Evolutionary conservation across 257 asterid genomes (phyloP).

Genomic region (Oldenlandia corymbosa): DNA sequence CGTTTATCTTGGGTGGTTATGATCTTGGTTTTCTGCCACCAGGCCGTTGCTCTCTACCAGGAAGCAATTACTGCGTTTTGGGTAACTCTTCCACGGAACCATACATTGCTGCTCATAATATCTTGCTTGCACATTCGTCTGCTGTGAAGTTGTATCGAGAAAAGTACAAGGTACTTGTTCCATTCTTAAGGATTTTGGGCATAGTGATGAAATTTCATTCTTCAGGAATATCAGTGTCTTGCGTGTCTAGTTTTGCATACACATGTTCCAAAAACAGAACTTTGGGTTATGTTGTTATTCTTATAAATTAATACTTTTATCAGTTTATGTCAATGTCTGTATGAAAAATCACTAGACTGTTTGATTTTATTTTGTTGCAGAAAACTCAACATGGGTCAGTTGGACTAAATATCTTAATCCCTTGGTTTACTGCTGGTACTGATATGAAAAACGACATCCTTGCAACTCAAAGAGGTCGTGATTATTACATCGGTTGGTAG

Average conservation of each 20-base stretch:
- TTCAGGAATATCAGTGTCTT: background rate
- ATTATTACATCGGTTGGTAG: constrained; percentile 55
- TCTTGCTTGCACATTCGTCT: constrained; percentile 48
- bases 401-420: constrained; percentile 40
- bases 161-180: constrained; percentile 34
- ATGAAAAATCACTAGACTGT: background rate
- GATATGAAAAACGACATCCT: constrained; percentile 32
- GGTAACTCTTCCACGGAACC: constrained; percentile 49
- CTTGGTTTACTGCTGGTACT: constrained; percentile 33
- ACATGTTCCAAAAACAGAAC: too few relatives aligned
- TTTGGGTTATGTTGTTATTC: too few relatives aligned
- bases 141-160: constrained; percentile 25
- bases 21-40: constrained; percentile 34
- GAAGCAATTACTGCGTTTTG: constrained; percentile 10
- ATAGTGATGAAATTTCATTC: too few relatives aligned
- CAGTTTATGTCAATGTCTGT: too few relatives aligned
- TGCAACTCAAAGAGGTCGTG: constrained; percentile 44
- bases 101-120: constrained; percentile 40
- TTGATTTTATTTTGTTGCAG: background rate
- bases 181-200: too few relatives aligned
- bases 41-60: constrained; percentile 34
- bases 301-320: too few relatives aligned
- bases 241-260: too few relatives aligned
- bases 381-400: constrained; percentile 40
- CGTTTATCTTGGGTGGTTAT: constrained; percentile 39